These are phyloP conservation scores for Colletotrichum eleusines DNA, from an alignment of 2,329 filamentous ascomycete species.

Conservation along the genomic window DNA sequence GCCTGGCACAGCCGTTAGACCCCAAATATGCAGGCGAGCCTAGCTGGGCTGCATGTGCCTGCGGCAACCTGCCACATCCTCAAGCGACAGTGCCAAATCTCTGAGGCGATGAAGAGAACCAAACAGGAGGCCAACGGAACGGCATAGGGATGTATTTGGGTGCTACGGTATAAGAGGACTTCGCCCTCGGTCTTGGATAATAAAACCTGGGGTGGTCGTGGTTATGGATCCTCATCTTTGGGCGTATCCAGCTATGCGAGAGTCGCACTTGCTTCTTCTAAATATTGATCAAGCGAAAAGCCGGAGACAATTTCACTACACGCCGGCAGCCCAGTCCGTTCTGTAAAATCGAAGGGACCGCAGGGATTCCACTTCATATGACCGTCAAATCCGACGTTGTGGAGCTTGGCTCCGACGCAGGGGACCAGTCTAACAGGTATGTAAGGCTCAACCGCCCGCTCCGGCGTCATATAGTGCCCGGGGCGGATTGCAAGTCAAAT, in stretches of 20 bases:
- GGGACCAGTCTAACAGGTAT: conserved; percentile 13
- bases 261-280: neutral
- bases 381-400: conserved; percentile 35
- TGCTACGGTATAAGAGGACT: conserved; percentile 17
- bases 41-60: conserved; percentile 13
- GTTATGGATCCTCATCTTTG: neutral
- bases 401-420: conserved; percentile 31
- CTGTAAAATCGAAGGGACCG: conserved; percentile 12
- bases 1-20: conserved; percentile 20
- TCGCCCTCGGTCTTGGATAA: neutral
- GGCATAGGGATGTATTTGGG: neutral
- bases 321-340: conserved; percentile 20
- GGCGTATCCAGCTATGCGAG: neutral
- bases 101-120: neutral
- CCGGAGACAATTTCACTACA: neutral
- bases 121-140: conserved; percentile 9
- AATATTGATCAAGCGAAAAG: conserved; percentile 15
- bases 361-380: conserved; percentile 24
- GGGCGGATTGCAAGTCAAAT: neutral
- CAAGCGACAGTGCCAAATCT: neutral
- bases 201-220: neutral
- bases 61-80: conserved; percentile 10
- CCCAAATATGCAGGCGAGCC: conserved; percentile 28
- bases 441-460: conserved; percentile 11
- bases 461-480: neutral